Conservation (phyloP, 768 basidiomycete species). For the Asterophora parasitica region DNA sequence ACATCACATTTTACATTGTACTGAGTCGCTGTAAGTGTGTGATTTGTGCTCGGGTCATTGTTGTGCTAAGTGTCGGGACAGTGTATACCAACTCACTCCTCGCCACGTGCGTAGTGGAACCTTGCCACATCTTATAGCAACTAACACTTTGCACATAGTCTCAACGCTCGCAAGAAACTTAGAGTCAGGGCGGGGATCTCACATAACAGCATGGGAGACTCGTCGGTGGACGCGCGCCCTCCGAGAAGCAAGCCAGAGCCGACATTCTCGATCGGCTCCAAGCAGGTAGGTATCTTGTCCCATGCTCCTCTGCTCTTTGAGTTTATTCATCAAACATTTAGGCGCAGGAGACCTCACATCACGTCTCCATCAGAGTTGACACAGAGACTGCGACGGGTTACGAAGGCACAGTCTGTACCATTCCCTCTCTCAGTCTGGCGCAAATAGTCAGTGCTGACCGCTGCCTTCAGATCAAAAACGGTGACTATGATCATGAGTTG, state of each 20-base stretch:
- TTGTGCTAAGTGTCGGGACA: neutral
- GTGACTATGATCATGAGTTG: slow-evolving; percentile 7
- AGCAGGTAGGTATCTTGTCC: slow-evolving; percentile 8
- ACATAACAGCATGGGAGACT: neutral
- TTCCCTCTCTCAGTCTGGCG: neutral
- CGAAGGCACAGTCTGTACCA: slow-evolving; percentile 3
- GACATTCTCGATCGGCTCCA: neutral
- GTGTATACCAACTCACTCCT: slow-evolving; percentile 13
- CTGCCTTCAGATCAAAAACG: neutral
- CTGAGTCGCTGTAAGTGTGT: slow-evolving; percentile 5
- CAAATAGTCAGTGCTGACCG: neutral
- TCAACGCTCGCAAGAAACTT: slow-evolving; percentile 12
- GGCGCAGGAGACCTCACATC: slow-evolving; percentile 6
- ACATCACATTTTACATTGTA: slow-evolving; percentile 7
- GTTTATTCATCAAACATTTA: neutral
- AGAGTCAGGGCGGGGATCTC: neutral
- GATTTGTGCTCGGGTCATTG: neutral
- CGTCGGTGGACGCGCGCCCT: neutral
- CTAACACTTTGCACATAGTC: neutral
- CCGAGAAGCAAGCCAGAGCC: slow-evolving; percentile 8
- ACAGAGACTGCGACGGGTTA: slow-evolving; percentile 8
- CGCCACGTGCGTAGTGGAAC: slow-evolving; percentile 4
- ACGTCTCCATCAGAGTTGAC: slow-evolving; percentile 11
- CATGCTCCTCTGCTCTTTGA: neutral
- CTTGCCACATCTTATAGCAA: neutral